These are phyloP conservation scores for Trametes gibbosa DNA, from an alignment of 768 basidiomycete genomes.

Conservation along the genomic window DNA sequence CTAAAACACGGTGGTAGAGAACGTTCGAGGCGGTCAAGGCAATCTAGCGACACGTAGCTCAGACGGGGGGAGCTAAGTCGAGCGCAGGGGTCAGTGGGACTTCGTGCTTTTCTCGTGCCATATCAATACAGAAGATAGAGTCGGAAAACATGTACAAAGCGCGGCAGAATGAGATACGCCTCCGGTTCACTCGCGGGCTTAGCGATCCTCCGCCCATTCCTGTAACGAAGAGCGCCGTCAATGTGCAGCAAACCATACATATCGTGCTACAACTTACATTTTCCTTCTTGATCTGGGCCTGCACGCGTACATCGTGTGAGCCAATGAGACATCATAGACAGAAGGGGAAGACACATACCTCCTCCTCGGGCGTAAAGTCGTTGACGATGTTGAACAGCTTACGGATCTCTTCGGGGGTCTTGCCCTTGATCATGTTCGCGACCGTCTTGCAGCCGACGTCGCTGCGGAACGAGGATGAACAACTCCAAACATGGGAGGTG, in stretches of 20 bases:
- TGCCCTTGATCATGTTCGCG: slow-evolving; percentile 99
- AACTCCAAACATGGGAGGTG: no score
- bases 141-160: slow-evolving; percentile 20
- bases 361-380: slow-evolving; percentile 99
- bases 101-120: slow-evolving; percentile 2
- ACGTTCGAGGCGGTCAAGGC: neutral
- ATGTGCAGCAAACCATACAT: neutral
- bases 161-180: slow-evolving; percentile 14
- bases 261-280: slow-evolving; percentile 59
- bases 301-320: slow-evolving; percentile 12
- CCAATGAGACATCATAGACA: slow-evolving; percentile 2
- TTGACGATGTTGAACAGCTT: slow-evolving; percentile 98
- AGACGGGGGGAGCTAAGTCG: slow-evolving; percentile 1
- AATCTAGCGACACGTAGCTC: neutral
- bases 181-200: slow-evolving; percentile 20
- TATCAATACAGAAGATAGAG: slow-evolving; percentile 16
- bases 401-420: slow-evolving; percentile 98
- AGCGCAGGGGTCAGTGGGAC: neutral
- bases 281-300: slow-evolving; percentile 99
- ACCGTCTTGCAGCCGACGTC: slow-evolving; percentile 99
- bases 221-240: slow-evolving; percentile 29
- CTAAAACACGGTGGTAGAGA: no score
- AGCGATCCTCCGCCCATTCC: slow-evolving; percentile 96
- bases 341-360: slow-evolving; percentile 51
- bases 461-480: slow-evolving; percentile 38